Percentiles rank a stretch among this genome's conserved stretches.
phyloP scores from a whole-genome alignment of 768 basidiomycete genomes.

The Leccinum fibrillosum region DNA sequence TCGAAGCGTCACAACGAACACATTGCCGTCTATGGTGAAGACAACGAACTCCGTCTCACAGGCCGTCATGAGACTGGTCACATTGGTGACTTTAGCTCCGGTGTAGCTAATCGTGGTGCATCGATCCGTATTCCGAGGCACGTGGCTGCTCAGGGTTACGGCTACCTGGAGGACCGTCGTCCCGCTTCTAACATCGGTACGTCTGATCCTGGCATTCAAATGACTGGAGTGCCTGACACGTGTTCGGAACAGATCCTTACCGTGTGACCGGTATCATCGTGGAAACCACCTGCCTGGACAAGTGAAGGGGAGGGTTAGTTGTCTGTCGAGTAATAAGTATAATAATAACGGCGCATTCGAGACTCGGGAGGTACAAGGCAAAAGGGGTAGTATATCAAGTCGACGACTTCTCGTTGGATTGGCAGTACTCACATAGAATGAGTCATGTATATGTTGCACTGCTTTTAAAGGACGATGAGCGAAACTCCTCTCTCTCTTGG shows the following conservation, averaged over 20 bases:
- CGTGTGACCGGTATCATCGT: conserved; percentile 87
- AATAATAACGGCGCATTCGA: background rate
- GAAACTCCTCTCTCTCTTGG: background rate
- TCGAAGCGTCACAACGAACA: conserved; percentile 89
- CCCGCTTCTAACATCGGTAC: conserved; percentile 97
- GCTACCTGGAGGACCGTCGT: conserved; percentile 95
- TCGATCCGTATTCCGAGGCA: conserved; percentile 95
- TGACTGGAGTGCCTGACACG: background rate
- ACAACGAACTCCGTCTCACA: conserved; percentile 94
- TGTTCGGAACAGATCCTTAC: conserved; percentile 70
- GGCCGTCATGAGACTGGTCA: conserved; percentile 98
- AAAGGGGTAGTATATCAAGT: conserved; percentile 21
- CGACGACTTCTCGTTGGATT: conserved; percentile 9
- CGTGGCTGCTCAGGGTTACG: conserved; percentile 88
- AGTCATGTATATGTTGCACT: background rate
- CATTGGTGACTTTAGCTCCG: conserved; percentile 86
- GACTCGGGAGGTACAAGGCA: conserved; percentile 9
- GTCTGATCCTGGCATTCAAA: conserved; percentile 23
- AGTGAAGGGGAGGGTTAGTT: conserved; percentile 33
- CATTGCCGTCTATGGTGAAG: conserved; percentile 96
- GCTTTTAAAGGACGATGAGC: background rate
- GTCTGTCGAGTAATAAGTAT: conserved; percentile 11
- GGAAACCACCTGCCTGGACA: conserved; percentile 78
- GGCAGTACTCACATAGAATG: background rate
- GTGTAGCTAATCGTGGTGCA: conserved; percentile 97